Base-by-base conservation (phyloP, 169 alveolate species). In the Cryptosporidium meleagridis region DNA sequence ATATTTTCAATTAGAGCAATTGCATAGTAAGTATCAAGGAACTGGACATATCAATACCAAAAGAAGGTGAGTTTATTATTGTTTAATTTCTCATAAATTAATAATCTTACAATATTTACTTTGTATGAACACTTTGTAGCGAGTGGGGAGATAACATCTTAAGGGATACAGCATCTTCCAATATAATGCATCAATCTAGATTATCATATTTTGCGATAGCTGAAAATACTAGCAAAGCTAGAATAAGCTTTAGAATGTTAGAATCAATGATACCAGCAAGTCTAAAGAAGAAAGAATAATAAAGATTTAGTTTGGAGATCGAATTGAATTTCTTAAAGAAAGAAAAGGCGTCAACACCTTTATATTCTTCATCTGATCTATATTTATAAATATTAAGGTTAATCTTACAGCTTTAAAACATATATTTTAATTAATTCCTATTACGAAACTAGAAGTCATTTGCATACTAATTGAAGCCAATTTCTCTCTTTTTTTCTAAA, bases 1-100 rank as follows among this genome's bases (percentile, higher is more conserved):
- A 72, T 96, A 96, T 85, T 96, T 96, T 1, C 98, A 97, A 92
- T 93, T 97, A 71, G 99, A 97, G 95, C 99, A 96, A 48, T 86
- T 97, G 89, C 98, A 97, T 89, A 95, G 98, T 89, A 97, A 97
- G 93, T 97, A 97, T 93, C 96, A 95, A 72, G 99, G 99, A 44
- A 96, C 99, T n/a, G 99, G 99, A 10, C 95, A 97, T 85, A 95
- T 96, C 10, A 96, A 97, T 85, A 95, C 96, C 45, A 95, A 96
- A 55, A 95, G 96, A 92, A 95, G 99, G 99, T 95, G 93, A 53
- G 94, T 84, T 80, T 21, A 9, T 16, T 21, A 10, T 16, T 26
- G 12, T 44, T 9, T 41, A 5, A 48, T 48, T 48, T 21, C 3
- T 26, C 4, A 31, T 31, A 3, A 31, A 31, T 31, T 31, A 31